Evolutionary conservation across 108 stramenopile genomes (phyloP), one percentile per base, ranked within the genome.

Genomic region (Stephanodiscus triporus): DNA sequence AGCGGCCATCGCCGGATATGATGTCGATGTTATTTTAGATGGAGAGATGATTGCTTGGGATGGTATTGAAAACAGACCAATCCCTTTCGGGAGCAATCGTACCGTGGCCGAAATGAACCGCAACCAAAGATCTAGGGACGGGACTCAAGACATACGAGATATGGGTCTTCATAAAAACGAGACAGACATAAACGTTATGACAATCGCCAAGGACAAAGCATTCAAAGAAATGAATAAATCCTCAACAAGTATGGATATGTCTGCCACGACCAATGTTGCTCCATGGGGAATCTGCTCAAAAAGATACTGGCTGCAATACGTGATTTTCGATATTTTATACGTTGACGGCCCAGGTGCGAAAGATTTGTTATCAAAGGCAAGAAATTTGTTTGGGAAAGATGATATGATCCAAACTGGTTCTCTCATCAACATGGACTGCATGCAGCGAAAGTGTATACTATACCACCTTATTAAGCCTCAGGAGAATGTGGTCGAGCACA

Each of bases 31-130:
- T 10, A 90, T 95, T 65, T 70, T 95, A 32, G 95, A 95, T 75
- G 92, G 95, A 16, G 95, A 95, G 70, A 77, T 95, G 27, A 63
- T 91, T 47, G 82, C 88, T 11, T 95, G 90, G 88, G 90, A 93
- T 66, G 63, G 84, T 53, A 43, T 22, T 29, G 77, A 74, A 34
- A 77, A 88, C 30, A 84, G 78, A 62, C 66, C 81, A 20, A 71
- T 90, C 38, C 91, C 89, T 17, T 95, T 95, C 70, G 94, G 94
- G 16, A 47, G 73, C 34, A 95, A 95, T 75, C 80, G 90, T 2
- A 70, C 85, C 13, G 81, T 95, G 32, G 92, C 92, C 14, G 84
- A 88, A 32, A 51, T 77, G 26, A 83, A 91, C 60, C 70, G 85
- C 49, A 57, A 75, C 3, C 91, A 83, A 58, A 67, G 90, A 68